These are phyloP conservation scores for Thalassiosira ordinaria DNA, from an alignment of 352 stramenopile species.

Conservation along the genomic window DNA sequence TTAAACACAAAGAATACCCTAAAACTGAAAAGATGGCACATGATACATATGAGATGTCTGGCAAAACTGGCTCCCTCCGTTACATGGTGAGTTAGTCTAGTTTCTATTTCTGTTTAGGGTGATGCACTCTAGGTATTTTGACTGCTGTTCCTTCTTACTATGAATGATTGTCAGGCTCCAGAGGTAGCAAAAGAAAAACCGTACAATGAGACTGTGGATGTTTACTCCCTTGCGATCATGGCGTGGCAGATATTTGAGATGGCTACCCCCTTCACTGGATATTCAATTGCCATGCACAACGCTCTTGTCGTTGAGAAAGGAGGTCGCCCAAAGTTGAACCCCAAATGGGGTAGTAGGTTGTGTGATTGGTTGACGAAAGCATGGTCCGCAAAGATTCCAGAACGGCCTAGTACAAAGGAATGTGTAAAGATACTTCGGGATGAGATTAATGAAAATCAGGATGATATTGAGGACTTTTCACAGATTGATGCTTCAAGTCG, in stretches of 20 bases:
- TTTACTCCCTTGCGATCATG: conserved; percentile 82
- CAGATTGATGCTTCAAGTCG: conserved; percentile 56
- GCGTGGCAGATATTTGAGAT: conserved; percentile 80
- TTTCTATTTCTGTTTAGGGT: neutral
- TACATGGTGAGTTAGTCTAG: conserved; percentile 66
- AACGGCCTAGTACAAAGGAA: conserved; percentile 70
- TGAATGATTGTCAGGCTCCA: conserved; percentile 31
- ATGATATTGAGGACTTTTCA: conserved; percentile 58
- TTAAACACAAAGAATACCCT: conserved; percentile 52
- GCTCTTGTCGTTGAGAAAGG: conserved; percentile 69
- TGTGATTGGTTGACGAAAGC: conserved; percentile 28
- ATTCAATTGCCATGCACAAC: conserved; percentile 71
- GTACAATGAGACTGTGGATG: conserved; percentile 82
- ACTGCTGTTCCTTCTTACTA: too few species aligned
- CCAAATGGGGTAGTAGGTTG: conserved; percentile 65
- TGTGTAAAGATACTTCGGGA: conserved; percentile 67
- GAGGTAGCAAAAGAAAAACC: conserved; percentile 69
- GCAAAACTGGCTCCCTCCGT: conserved; percentile 76
- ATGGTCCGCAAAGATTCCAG: conserved; percentile 57
- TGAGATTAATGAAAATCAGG: conserved; percentile 68
- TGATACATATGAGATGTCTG: conserved; percentile 76
- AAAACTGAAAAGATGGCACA: conserved; percentile 59
- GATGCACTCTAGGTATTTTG: neutral
- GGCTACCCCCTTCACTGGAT: conserved; percentile 73
- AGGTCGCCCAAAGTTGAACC: conserved; percentile 66